Base-by-base conservation (phyloP, 2,329 filamentous ascomycete species). In the Colletotrichum plurivorum region DNA sequence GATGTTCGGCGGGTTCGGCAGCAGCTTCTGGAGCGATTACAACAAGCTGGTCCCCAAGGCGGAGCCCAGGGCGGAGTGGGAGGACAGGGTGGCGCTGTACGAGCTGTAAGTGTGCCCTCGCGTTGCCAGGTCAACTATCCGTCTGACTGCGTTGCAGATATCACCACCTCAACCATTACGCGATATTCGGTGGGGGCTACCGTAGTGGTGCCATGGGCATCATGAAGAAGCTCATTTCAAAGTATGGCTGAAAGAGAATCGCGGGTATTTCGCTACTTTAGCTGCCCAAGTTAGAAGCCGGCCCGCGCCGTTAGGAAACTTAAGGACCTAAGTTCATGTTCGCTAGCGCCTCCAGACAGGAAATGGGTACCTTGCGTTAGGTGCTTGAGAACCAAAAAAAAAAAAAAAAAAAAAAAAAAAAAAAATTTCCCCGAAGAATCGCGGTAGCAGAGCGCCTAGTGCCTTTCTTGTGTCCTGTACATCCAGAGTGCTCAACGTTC, bases 1-100 rank as follows among this genome's bases (percentile, higher is more conserved):
- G 59, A 97, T 98, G 94, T 98, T 98, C 85, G 95, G 95, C 0
- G 95, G 95, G 0, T 97, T 97, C 79, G 90, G 90, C 0, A 75
- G 79, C 0, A 79, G 76, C 1, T 97, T 97, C 75, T 90, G 93
- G 85, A 86, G 86, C 39, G 93, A 96, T 77, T 98, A 98, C 78
- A 89, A 93, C 77, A 78, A 83, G 46, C 76, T 94, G 25, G 90
- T 95, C 54, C 92, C 92, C 0, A 97, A 92, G 82, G 91, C 92
- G 9, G 93, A 97, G 77, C 95, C 95, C 0, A 86, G 84, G 12
- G 89, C 87, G 12, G 95, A 98, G 83, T 97, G 93, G 84, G 90
- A 92, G n/a, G 95, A 98, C 79, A 86, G 95, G 18, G 82, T 97
- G 31, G 82, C 83, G 73, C 80, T 98, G 70, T 98, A 98, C 80